Percentiles rank a stretch among this genome's conserved stretches.
Conservation (phyloP, 352 stramenopile genomes). For the Phytophthora kernoviae region DNA sequence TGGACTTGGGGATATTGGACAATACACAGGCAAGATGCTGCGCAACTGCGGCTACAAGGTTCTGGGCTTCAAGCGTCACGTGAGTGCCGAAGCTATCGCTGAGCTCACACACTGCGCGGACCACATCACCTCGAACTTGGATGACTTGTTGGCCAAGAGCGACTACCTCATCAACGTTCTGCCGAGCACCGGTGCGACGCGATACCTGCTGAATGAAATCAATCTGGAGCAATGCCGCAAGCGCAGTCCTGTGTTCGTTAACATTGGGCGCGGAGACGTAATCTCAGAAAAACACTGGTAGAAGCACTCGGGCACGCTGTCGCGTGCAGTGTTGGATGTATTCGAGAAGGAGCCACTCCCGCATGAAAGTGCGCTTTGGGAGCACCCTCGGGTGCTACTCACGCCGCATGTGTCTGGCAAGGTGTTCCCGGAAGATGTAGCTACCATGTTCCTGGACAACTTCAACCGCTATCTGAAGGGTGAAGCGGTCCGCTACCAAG, state of each 20-base stretch:
- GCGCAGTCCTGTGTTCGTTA: constrained; percentile 81
- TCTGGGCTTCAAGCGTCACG: constrained; percentile 60
- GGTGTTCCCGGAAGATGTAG: constrained; percentile 79
- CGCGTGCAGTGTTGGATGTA: constrained; percentile 66
- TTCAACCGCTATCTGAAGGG: constrained; percentile 49
- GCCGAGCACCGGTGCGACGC: constrained; percentile 75
- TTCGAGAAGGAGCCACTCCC: constrained; percentile 65
- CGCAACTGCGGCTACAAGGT: constrained; percentile 53
- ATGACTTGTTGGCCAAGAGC: constrained; percentile 48
- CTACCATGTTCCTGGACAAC: constrained; percentile 71
- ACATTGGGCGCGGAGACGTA: constrained; percentile 87
- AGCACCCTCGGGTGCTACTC: constrained; percentile 59
- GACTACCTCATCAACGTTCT: constrained; percentile 89
- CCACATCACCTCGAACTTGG: constrained; percentile 47
- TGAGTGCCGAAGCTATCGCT: constrained; percentile 18
- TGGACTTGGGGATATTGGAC: constrained; percentile 55
- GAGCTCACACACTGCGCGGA: constrained; percentile 32
- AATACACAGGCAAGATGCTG: constrained; percentile 51
- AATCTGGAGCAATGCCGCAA: constrained; percentile 47
- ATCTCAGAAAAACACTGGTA: constrained; percentile 67
- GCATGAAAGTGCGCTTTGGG: constrained; percentile 64
- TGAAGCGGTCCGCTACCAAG: constrained; percentile 46
- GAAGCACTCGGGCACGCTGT: constrained; percentile 63
- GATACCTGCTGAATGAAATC: constrained; percentile 57
- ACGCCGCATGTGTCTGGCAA: constrained; percentile 85